Evolutionary conservation across 2,329 filamentous ascomycete genomes (phyloP), one percentile per base, ranked within the genome.

Genomic region (Leptographium procerum): DNA sequence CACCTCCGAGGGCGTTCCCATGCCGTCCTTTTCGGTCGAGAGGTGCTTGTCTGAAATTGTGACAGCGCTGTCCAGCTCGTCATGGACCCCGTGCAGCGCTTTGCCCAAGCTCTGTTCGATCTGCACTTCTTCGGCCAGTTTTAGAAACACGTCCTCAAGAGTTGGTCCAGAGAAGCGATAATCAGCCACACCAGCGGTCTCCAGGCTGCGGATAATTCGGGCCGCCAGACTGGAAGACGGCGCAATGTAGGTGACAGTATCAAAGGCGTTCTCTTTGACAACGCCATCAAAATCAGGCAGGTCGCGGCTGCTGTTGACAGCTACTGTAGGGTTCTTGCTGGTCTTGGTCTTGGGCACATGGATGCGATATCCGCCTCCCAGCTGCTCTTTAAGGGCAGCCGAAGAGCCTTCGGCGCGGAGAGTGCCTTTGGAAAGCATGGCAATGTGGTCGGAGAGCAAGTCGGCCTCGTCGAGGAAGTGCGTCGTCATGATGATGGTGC

Each of bases 381-480:
- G 77, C 56, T 80, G 79, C 65, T 92, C 83, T 69, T 96, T 96
- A 53, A 96, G 79, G 66, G 89, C 88, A 5, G 91, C 90, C 2
- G 89, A 91, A 2, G 90, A 91, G 3, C 91, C 91, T 64, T 89
- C 79, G 0, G 89, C 90, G 58, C 89, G 88, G 2, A 96, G 77
- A 1, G 83, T 84, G 24, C 91, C 91, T 67, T 90, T 91, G 4
- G 89, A 95, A 13, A 96, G 74, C 57, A 96, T 89, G 1, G 86
- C 88, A 63, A 96, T 95, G 61, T 91, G 86, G 67, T 96, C 92
- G 0, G 91, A 87, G 1, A 96, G 79, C 1, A 96, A 76, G 67
- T 96, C 91, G 0, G 91, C 92, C 71, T 96, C 92, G 66, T 96
- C 92, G 10, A 96, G 77, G 70, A 96, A 96, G 69, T 96, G 92